A percentile compares a stretch with the other conserved stretches of the same genome.
These are phyloP conservation scores for Globisporangium paroecandrum DNA, from an alignment of 352 stramenopile genomes.

Conservation along the genomic window DNA sequence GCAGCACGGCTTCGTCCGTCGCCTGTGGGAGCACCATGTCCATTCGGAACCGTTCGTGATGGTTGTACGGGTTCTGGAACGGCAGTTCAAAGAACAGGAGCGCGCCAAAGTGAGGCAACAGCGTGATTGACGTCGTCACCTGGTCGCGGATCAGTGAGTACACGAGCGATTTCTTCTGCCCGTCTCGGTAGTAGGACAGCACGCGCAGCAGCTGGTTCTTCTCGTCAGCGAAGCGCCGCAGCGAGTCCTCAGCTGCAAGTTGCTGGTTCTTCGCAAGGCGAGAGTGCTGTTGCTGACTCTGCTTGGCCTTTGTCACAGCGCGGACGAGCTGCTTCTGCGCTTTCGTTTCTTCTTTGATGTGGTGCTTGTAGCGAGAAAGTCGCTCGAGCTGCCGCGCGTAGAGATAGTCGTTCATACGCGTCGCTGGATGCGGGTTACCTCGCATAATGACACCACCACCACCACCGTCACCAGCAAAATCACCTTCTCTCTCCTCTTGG, in stretches of 20 bases:
- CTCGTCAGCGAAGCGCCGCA: conserved; percentile 55
- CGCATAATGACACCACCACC: conserved; percentile 12
- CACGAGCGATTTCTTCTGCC: conserved; percentile 92
- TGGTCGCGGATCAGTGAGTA: conserved; percentile 87
- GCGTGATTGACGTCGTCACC: conserved; percentile 77
- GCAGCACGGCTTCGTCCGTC: conserved; percentile 26
- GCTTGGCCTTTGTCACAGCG: conserved; percentile 32
- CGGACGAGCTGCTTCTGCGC: conserved; percentile 61
- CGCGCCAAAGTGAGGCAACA: conserved; percentile 79
- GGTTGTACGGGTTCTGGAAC: conserved; percentile 89
- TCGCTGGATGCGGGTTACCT: conserved; percentile 2
- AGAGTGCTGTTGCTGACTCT: conserved; percentile 24
- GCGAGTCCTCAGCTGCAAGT: conserved; percentile 23
- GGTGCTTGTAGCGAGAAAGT: conserved; percentile 61
- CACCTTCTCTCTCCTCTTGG: conserved; percentile 25
- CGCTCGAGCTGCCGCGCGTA: conserved; percentile 82
- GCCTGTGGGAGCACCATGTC: conserved; percentile 54
- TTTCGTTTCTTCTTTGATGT: conserved; percentile 41
- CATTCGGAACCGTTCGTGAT: conserved; percentile 89
- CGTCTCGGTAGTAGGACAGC: conserved; percentile 91
- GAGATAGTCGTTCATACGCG: conserved; percentile 68
- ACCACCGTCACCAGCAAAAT: not conserved
- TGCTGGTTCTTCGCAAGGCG: conserved; percentile 17
- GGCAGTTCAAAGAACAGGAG: conserved; percentile 89
- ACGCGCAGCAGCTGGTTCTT: conserved; percentile 87